These are phyloP conservation scores for Holtermannia corniformis DNA, from an alignment of 768 basidiomycete genomes.

Conservation along the genomic window DNA sequence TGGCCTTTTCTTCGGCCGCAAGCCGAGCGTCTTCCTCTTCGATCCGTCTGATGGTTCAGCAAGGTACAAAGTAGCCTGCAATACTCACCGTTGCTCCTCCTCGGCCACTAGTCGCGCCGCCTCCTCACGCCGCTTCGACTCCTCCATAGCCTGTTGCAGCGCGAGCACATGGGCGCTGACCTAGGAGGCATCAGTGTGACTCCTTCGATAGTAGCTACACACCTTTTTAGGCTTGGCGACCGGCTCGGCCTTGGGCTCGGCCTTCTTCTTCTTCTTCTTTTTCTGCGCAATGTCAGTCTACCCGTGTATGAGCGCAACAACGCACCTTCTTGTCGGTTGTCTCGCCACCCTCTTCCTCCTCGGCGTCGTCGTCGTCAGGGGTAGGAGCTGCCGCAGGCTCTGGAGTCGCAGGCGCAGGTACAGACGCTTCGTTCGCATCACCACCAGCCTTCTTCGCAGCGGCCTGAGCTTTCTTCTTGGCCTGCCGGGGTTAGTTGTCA, in stretches of 20 bases:
- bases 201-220: too few relatives aligned
- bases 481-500: conserved; percentile 46
- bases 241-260: conserved; percentile 41
- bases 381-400: conserved; percentile 28
- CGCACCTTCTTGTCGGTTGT: conserved; percentile 33
- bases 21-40: conserved; percentile 74
- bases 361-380: conserved; percentile 58
- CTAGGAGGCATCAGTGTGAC: too few relatives aligned
- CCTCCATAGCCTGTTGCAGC: conserved; percentile 82
- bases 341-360: conserved; percentile 50
- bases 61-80: background rate
- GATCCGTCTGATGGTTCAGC: conserved; percentile 46
- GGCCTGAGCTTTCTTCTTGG: conserved; percentile 88
- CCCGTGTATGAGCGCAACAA: background rate
- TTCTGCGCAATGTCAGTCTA: conserved; percentile 71
- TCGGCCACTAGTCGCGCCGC: conserved; percentile 63
- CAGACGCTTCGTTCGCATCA: conserved; percentile 17
- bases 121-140: conserved; percentile 78
- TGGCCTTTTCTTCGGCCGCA: conserved; percentile 64
- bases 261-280: conserved; percentile 66
- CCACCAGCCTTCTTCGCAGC: conserved; percentile 60
- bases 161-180: conserved; percentile 65
- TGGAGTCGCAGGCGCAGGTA: conserved; percentile 35
- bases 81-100: conserved; percentile 54
- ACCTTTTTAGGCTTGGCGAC: conserved; percentile 49